Base-by-base conservation (phyloP, 1,139 yeast species). In the Pichia sp. region DNA sequence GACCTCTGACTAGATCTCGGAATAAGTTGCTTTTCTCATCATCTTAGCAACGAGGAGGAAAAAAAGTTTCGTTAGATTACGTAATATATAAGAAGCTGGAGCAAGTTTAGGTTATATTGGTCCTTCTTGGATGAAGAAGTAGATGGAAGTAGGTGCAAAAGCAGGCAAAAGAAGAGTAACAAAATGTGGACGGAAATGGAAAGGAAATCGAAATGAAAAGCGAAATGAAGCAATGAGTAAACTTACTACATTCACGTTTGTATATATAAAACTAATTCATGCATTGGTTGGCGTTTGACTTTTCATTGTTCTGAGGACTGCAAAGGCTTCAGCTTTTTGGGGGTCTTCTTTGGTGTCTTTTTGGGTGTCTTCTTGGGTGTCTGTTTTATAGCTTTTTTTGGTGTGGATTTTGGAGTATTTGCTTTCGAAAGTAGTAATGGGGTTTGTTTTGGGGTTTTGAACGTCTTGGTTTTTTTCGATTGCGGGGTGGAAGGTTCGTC, bases 331-430 rank as follows among this genome's bases (percentile, higher is more conserved):
- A 46, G 9, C 42, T 46, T 46, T 34, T 46, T 46, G 8, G 41
- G 42, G 38, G 49, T 46, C 17, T 46, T 46, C 29, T 46, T 49
- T 4, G 55, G 48, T 9, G 36, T 27, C 44, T 34, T 41, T 30
- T 42, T 49, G 16, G 50, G 24, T 14, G 46, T 30, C 34, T 52
- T 48, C 38, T 52, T 52, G 4, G 49, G 49, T 7, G 51, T 48
- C 31, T 49, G 50, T 29, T 49, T 41, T 16, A 44, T 24, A 12
- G 50, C 41, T 27, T 41, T 41, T 7, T 45, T 31, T n/a, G 51
- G 50, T 14, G 52, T 44, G 12, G 33, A 14, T 10, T 24, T 51
- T 17, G 55, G 46, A 27, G 48, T 43, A 6, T 27, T 27, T 8
- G 45, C n/a, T 17, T 16, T 27, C 7, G 45, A 20, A 42, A 9